Evolutionary conservation across 768 basidiomycete species (phyloP), one percentile per base, ranked within the genome.

Genomic region (Lactifluus subvellereus): DNA sequence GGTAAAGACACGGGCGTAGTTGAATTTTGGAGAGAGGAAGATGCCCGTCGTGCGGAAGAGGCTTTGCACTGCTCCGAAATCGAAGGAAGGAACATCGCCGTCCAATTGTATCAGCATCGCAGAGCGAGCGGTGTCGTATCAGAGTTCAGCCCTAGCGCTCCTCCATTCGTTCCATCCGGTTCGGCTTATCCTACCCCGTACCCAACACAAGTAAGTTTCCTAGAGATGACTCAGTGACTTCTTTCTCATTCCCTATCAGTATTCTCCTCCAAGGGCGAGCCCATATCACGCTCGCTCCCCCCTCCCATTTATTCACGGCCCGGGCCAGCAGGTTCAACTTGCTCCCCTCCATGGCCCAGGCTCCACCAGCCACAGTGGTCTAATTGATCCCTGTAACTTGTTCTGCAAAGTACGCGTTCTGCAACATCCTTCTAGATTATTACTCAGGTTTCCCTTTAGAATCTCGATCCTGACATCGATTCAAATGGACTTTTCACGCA

Each of bases 331-430:
- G 72, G 90, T 94, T 38, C 91, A 94, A 72, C 80, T 87, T 8
- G 91, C 91, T 1, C 92, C 91, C 14, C 56, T 82, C 52, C 65
- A 67, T 20, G 91, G 91, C 4, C 90, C 88, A 43, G 89, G 90
- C n/a, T 86, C 89, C 40, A 83, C 68, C 58, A 92, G 89, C 70
- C 89, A 92, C 70, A 91, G 89, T 66, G 92, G 92, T 20, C 78
- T 94, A 32, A 92, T 93, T 64, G 91, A 93, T 73, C 91, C 92
- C 0, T 94, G 91, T 79, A 93, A 93, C 71, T 74, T 94, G 52
- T 94, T 94, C 74, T 91, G 88, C 80, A 92, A 92, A 79, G 89
- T 89, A 61, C 48, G 77, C 68, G 1, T 7, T 35, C 33, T 59
- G 32, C 38, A 27, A 40, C 50, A 38, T 45, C 33, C 33, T n/a